These are phyloP conservation scores for Neurospora cerealis DNA, from an alignment of 495 filamentous ascomycete genomes.

Conservation along the genomic window DNA sequence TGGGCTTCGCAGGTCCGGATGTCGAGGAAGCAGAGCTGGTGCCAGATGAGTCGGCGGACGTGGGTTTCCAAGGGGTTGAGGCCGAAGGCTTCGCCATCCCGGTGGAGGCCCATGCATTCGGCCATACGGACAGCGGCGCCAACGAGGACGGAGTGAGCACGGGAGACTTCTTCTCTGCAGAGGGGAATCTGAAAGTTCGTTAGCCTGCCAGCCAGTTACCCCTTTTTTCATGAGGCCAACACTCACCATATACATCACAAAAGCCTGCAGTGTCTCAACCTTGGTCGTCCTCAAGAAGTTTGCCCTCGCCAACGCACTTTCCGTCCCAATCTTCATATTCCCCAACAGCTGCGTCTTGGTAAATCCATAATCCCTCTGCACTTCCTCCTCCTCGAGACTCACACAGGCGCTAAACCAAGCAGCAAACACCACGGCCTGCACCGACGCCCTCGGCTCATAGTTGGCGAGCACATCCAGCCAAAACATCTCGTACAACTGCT, in stretches of 20 bases:
- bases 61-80: conserved; percentile 59
- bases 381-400: conserved; percentile 46
- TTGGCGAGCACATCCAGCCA: conserved; percentile 47
- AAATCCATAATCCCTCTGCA: conserved; percentile 39
- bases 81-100: conserved; percentile 55
- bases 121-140: conserved; percentile 62
- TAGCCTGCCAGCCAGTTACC: neutral
- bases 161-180: conserved; percentile 57
- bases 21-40: conserved; percentile 65
- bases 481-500: conserved; percentile 49
- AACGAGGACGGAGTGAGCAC: conserved; percentile 59
- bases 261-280: conserved; percentile 61
- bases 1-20: conserved; percentile 67
- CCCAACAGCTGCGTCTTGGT: conserved; percentile 43
- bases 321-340: conserved; percentile 51
- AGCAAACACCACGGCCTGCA: conserved; percentile 57
- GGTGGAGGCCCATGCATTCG: conserved; percentile 68
- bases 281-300: conserved; percentile 61
- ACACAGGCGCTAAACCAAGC: conserved; percentile 58
- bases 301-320: conserved; percentile 53
- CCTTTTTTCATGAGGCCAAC: neutral
- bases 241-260: conserved; percentile 62
- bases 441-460: conserved; percentile 50
- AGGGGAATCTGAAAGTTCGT: conserved; percentile 47
- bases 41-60: conserved; percentile 67